Base-by-base conservation (phyloP, 768 basidiomycete species). In the Boletales sp. region DNA sequence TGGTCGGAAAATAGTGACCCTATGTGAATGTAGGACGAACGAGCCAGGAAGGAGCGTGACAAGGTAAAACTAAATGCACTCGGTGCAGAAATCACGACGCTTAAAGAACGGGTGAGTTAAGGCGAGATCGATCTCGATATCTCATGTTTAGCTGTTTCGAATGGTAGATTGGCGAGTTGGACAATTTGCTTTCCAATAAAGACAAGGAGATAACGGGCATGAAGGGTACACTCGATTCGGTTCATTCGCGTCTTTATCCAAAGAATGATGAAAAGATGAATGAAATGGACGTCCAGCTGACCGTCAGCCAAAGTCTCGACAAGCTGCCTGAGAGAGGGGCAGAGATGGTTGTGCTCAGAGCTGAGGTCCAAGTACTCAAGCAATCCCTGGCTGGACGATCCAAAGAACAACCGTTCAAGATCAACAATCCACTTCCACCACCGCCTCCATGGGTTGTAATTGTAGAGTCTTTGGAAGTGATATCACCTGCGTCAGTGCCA, bases 161-260 rank as follows among this genome's bases (percentile, higher is more conserved):
- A 44, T 33, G 1, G 1, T 59, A 93, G 87, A 74, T 74, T 40
- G 67, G 66, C 3, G 82, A 85, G 39, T 66, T 82, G 43, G 83
- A 83, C 39, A 66, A 59, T 5, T 57, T 67, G 3, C 40, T 81
- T 3, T 66, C 65, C 5, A 68, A 72, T 47, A 87, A 84, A 60
- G 81, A 86, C 54, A 92, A 90, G 61, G 87, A 93, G 49, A 75
- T 86, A 32, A 56, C 77, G 0, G 89, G 86, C 58, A 76, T 94
- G 35, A 90, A 91, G 61, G 84, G 86, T 13, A 87, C 90, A n/a
- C 72, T 96, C 34, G 90, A 93, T 65, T 86, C 88, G 8, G 86
- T 94, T 5, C 90, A 90, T 66, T 84, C 84, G 11, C 78, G 87
- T n/a, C 86, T 94, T 64, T 74, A 78, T 6, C 73, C 79, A 6